Evolutionary conservation across 2,329 filamentous ascomycete genomes (phyloP), one percentile per base, ranked within the genome.

Genomic region (Pseudomassariella vexata): DNA sequence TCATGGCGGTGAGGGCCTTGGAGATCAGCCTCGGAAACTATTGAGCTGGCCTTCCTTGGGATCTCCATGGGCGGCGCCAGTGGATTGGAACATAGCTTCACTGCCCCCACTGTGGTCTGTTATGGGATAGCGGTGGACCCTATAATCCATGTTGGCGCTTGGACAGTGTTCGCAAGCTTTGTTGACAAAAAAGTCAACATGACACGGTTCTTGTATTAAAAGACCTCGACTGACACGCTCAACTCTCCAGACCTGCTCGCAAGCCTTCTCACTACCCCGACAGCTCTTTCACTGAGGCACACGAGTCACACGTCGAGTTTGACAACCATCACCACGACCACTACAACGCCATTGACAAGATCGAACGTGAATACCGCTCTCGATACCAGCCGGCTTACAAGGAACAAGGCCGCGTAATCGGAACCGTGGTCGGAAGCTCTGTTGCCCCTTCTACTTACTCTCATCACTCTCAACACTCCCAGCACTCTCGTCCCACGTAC

Each of bases 321-420:
- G 70, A 84, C 59, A 68, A 68, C 45, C 58, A 61, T 48, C 62
- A 64, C 52, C 57, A 62, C 41, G 62, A 62, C 53, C 57, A 66
- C 49, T 53, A 53, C 48, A 68, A 60, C 47, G 62, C 69, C 46
- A 68, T 82, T 58, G 78, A 82, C 63, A 58, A 73, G 46, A 74
- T 74, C 54, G 78, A 82, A 63, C 74, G 73, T 62, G 68, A 79
- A 61, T 81, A 80, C 59, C 76, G 77, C 53, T 63, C 76, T 56
- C 73, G 72, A 45, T 65, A 68, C 60, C 73, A 75, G 47, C 66
- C 71, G 46, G 60, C 55, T 53, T 66, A 65, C 58, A 48, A 57
- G 42, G 47, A 56, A 10, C 44, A 50, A 9, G 32, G 40, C 23
- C 41, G 35, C 31, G 44, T 46, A 22, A 43, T 35, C 28, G 49